Evolutionary conservation across 1,284 basidiomycete species (phyloP), one percentile per base, ranked within the genome.

Genomic region (Abortiporus biennis): DNA sequence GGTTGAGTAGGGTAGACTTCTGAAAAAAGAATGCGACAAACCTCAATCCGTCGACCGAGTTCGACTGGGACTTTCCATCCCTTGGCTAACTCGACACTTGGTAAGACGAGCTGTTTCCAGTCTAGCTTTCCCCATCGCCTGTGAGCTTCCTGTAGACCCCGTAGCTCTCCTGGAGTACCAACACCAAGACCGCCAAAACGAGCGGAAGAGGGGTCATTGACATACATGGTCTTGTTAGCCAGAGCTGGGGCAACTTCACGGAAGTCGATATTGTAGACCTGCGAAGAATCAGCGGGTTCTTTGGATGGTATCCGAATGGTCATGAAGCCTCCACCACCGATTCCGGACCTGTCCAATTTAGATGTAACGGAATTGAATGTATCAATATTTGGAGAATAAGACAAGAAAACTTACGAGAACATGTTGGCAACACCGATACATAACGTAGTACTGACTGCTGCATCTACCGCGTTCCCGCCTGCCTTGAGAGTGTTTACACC

Each of bases 271-370:
- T 80, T 80, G 59, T 74, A 85, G 36, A 85, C 82, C 48, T 80
- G 68, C 21, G 82, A 84, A 20, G 62, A 53, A 2, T 55, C 61
- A 31, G 66, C 66, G 1, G 65, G 50, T 29, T 57, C 54, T 3
- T 57, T 50, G 5, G 76, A 72, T 4, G 92, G 89, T 6, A 93
- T 68, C 16, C 91, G 82, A 33, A 97, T 74, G 23, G 85, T 82
- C 82, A 95, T 91, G 58, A 94, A 93, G 0, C 93, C 93, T 21
- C 92, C 93, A 1, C 92, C 92, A 16, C 91, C 92, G 38, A 96
- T 87, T 2, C 92, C 85, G 12, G 85, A 84, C 4, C 86, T 88
- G 38, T 27, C 15, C 29, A 45, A 22, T 29, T 42, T 12, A 39
- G 2, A 23, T 23, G n/a, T n/a, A n/a, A n/a, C n/a, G 2, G 47